A percentile compares a stretch with the other conserved stretches of the same genome.
These are phyloP conservation scores for Fusarium sp. DNA, from an alignment of 2,329 filamentous ascomycete genomes.

Conservation along the genomic window DNA sequence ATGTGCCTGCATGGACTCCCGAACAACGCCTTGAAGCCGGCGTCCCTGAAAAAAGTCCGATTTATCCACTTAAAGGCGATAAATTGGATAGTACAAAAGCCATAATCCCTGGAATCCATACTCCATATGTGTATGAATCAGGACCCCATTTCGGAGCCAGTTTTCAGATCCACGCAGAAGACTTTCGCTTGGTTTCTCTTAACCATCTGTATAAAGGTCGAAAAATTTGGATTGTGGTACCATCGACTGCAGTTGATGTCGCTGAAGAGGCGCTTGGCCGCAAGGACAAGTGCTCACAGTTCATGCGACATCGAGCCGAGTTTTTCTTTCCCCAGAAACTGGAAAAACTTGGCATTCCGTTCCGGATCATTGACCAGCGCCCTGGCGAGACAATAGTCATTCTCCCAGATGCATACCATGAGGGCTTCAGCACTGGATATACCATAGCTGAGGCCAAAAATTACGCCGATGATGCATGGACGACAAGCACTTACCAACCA, in stretches of 20 bases:
- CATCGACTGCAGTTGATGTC: slow-evolving; percentile 48
- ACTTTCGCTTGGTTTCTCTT: slow-evolving; percentile 51
- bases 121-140: slow-evolving; percentile 53
- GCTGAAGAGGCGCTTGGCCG: slow-evolving; percentile 49
- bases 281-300: slow-evolving; percentile 49
- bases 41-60: slow-evolving; percentile 49
- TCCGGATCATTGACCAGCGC: slow-evolving; percentile 50
- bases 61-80: slow-evolving; percentile 51
- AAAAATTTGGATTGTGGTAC: slow-evolving; percentile 53
- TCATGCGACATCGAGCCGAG: slow-evolving; percentile 53
- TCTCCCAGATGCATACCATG: slow-evolving; percentile 52
- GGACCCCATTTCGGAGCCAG: slow-evolving; percentile 51
- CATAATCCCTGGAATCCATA: slow-evolving; percentile 53
- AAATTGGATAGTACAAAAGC: slow-evolving; percentile 50
- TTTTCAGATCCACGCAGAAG: slow-evolving; percentile 54
- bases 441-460: slow-evolving; percentile 54
- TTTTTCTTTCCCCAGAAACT: slow-evolving; percentile 54
- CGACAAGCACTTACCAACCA: slow-evolving; percentile 48
- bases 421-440: slow-evolving; percentile 54
- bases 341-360: slow-evolving; percentile 50
- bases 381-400: slow-evolving; percentile 53
- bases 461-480: slow-evolving; percentile 51
- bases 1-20: slow-evolving; percentile 51
- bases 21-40: slow-evolving; percentile 49
- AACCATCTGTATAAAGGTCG: slow-evolving; percentile 53